Evolutionary conservation across 2,329 filamentous ascomycete genomes (phyloP).

Genomic region (Colletotrichum musicola): DNA sequence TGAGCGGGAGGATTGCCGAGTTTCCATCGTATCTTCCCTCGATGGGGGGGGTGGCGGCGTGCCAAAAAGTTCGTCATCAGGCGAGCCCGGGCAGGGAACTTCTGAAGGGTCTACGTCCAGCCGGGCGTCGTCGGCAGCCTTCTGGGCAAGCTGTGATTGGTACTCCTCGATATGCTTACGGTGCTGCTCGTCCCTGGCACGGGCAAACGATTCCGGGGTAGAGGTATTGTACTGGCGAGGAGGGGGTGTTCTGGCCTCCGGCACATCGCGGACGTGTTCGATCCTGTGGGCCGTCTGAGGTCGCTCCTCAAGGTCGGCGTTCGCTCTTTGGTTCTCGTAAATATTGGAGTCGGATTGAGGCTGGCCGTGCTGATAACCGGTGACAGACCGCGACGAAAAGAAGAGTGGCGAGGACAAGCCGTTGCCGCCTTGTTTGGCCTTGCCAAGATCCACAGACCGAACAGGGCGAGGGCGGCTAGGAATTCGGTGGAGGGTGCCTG

Average conservation of each 20-base stretch:
- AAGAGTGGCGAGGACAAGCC: constrained; percentile 53
- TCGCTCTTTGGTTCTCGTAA: constrained; percentile 50
- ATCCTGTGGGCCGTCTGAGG: constrained; percentile 62
- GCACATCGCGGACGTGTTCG: constrained; percentile 46
- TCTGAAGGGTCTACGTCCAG: constrained; percentile 44
- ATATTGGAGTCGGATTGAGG: constrained; percentile 61
- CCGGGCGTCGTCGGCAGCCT: constrained; percentile 39
- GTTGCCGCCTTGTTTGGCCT: constrained; percentile 44
- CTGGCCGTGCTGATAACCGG: constrained; percentile 58
- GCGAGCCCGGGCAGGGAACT: constrained; percentile 59
- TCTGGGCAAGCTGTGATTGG: constrained; percentile 48
- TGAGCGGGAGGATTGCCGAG: constrained; percentile 64
- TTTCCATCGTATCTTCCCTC: constrained; percentile 57
- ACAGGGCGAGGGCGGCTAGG: constrained; percentile 56
- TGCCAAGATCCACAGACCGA: constrained; percentile 57
- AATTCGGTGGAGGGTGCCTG: constrained; percentile 67
- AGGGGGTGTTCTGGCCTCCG: constrained; percentile 52
- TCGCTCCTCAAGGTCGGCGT: constrained; percentile 56
- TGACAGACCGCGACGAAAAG: constrained; percentile 53
- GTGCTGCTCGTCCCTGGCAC: constrained; percentile 50
- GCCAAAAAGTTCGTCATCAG: constrained; percentile 54
- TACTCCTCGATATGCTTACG: constrained; percentile 50
- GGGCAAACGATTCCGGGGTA: constrained; percentile 54
- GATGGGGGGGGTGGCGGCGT: constrained; percentile 48
- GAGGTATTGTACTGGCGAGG: constrained; percentile 53